A percentile compares a stretch with the other conserved stretches of the same genome.
These are phyloP conservation scores for Heimioporus punctisporus DNA, from an alignment of 1,284 basidiomycete genomes.

Conservation along the genomic window DNA sequence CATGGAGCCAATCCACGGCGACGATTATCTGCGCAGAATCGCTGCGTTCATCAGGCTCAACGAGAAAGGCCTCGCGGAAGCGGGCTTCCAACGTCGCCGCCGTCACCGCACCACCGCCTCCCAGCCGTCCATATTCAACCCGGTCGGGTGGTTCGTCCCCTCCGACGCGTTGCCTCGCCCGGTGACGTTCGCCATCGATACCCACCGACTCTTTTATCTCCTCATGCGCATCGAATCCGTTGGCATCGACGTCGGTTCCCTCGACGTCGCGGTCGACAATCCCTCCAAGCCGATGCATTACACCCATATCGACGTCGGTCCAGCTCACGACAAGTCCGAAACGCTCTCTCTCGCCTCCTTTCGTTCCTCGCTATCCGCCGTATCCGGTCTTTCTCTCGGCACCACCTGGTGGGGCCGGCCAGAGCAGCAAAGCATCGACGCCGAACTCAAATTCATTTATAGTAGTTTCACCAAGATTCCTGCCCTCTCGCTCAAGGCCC, in stretches of 20 bases:
- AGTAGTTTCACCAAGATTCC: slow-evolving; percentile 89
- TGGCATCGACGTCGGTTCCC: slow-evolving; percentile 73
- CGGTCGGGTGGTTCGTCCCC: slow-evolving; percentile 62
- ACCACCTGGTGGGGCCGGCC: slow-evolving; percentile 68
- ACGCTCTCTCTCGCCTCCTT: slow-evolving; percentile 80
- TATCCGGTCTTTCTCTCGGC: slow-evolving; percentile 76
- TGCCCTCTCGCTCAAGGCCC: slow-evolving; percentile 65
- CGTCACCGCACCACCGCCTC: slow-evolving; percentile 37
- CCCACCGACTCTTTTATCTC: slow-evolving; percentile 86
- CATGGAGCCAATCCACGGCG: slow-evolving; percentile 70
- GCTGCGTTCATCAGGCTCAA: slow-evolving; percentile 71
- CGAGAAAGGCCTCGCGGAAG: slow-evolving; percentile 70
- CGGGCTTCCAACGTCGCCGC: slow-evolving; percentile 54
- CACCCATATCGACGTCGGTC: slow-evolving; percentile 52
- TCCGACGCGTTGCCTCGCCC: slow-evolving; percentile 46
- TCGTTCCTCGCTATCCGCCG: slow-evolving; percentile 75
- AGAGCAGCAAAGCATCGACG: slow-evolving; percentile 61
- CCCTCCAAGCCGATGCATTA: slow-evolving; percentile 78
- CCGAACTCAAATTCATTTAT: slow-evolving; percentile 84
- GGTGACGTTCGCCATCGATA: slow-evolving; percentile 71
- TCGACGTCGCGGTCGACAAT: slow-evolving; percentile 75
- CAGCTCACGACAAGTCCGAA: slow-evolving; percentile 65
- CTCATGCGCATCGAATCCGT: slow-evolving; percentile 86
- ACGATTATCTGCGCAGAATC: slow-evolving; percentile 71
- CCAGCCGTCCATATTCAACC: slow-evolving; percentile 54